Evolutionary conservation across 139 green algal genomes (phyloP).

Genomic region (Chlorella ohadii): DNA sequence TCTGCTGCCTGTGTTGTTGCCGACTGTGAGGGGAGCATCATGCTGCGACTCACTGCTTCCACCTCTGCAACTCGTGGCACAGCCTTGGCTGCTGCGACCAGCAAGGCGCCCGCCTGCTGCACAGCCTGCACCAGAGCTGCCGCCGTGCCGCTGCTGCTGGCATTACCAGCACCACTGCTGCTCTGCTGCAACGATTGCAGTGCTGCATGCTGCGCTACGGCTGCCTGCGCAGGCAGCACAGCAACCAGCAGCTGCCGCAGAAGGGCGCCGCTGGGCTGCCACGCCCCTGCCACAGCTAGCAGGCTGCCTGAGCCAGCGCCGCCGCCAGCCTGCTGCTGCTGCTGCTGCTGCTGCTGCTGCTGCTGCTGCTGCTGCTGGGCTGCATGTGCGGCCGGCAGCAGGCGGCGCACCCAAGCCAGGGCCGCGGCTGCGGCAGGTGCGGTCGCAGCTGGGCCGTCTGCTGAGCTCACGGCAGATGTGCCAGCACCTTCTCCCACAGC

Average conservation of each 20-base stretch:
- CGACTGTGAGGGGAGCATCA: no score
- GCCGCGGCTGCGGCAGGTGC: not conserved
- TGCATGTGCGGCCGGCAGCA: constrained; percentile 4
- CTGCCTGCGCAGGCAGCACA: not conserved
- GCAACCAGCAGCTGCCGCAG: constrained; percentile 17
- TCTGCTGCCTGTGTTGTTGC: not conserved
- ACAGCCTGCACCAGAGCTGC: not conserved
- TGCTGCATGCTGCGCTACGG: not conserved
- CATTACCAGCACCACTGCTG: not conserved
- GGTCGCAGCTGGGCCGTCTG: not conserved
- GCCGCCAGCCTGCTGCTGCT: not conserved
- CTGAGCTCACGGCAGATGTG: not conserved
- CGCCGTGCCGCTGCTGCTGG: not conserved
- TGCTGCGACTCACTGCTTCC: not conserved
- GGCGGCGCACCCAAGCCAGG: not conserved
- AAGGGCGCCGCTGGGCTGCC: not conserved
- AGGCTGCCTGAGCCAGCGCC: not conserved
- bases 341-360: no score
- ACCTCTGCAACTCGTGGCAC: not conserved
- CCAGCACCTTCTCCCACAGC: not conserved
- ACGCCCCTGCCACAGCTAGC: not conserved
- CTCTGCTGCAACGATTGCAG: not conserved
- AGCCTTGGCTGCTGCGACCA: not conserved
- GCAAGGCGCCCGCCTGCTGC: not conserved
- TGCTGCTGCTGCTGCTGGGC: not conserved